A percentile compares a stretch with the other conserved stretches of the same genome.
Evolutionary conservation across 345 rosid genomes (phyloP).

Genomic region (Populus deltoides): DNA sequence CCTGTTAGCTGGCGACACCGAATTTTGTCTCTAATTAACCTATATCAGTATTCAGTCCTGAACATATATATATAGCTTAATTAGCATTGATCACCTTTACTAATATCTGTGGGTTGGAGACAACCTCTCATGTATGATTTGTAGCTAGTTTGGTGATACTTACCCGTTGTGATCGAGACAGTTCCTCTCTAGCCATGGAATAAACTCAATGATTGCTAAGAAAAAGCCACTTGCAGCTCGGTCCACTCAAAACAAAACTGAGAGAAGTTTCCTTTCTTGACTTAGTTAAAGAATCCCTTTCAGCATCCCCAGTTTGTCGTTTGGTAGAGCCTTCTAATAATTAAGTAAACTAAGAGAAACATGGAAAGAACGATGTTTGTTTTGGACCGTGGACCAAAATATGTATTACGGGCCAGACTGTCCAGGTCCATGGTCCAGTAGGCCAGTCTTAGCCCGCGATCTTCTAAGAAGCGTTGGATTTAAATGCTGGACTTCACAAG

Average conservation of each 20-base stretch:
- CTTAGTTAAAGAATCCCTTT: background rate
- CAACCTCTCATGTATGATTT: background rate
- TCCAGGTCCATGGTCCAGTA: background rate
- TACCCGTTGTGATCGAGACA: background rate
- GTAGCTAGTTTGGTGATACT: background rate
- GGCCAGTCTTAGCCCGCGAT: background rate
- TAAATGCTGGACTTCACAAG: background rate
- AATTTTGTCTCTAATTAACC: background rate
- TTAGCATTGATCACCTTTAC: background rate
- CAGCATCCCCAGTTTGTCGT: background rate
- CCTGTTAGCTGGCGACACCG: background rate
- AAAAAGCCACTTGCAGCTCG: background rate
- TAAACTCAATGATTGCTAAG: background rate
- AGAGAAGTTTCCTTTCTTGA: background rate
- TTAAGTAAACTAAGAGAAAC: too few species aligned
- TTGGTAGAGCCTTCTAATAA: too few species aligned
- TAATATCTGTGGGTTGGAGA: background rate
- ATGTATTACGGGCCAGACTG: background rate
- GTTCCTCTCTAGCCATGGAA: background rate
- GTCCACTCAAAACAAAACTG: background rate
- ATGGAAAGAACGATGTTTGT: background rate
- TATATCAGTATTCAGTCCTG: background rate
- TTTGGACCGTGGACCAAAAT: background rate
- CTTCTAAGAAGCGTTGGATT: background rate
- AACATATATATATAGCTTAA: background rate